Conservation (phyloP, 352 stramenopile species). For the Halophytophthora polymorphica region DNA sequence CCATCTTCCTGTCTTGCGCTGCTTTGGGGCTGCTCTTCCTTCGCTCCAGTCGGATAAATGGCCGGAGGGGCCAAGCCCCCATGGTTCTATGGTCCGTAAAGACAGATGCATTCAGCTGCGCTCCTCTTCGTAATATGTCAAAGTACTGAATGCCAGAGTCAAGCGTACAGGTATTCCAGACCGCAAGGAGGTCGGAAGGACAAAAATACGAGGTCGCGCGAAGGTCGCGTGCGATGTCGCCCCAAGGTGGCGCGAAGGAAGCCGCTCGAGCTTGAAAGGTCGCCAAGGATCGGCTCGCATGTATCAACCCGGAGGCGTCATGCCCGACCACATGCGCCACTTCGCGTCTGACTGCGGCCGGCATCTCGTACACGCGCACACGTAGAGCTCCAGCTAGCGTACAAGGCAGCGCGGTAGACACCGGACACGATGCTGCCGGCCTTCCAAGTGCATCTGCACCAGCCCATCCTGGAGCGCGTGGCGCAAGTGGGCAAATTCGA, state of each 20-base stretch:
- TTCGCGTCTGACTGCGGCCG: too few relatives aligned
- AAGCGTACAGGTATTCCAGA: too few relatives aligned
- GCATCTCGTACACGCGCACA: too few relatives aligned
- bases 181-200: too few relatives aligned
- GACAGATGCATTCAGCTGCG: too few relatives aligned
- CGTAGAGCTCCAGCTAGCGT: background rate
- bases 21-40: background rate
- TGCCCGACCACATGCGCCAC: background rate
- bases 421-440: slow-evolving; percentile 52
- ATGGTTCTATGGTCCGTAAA: too few relatives aligned
- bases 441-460: slow-evolving; percentile 81
- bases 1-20: slow-evolving; percentile 12
- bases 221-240: too few relatives aligned
- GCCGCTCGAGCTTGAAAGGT: slow-evolving; percentile 22
- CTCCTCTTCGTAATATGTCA: too few relatives aligned
- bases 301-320: slow-evolving; percentile 10
- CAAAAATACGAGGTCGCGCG: too few relatives aligned
- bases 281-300: slow-evolving; percentile 1
- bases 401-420: background rate
- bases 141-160: too few relatives aligned
- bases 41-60: slow-evolving; percentile 2
- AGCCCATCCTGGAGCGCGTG: slow-evolving; percentile 74
- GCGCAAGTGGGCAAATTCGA: slow-evolving; percentile 81
- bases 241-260: too few relatives aligned
- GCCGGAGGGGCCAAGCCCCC: too few relatives aligned